Evolutionary conservation across 164 flowering plant species (phyloP), one percentile per base, ranked within the genome.

Genomic region (Echeveria elegans): DNA sequence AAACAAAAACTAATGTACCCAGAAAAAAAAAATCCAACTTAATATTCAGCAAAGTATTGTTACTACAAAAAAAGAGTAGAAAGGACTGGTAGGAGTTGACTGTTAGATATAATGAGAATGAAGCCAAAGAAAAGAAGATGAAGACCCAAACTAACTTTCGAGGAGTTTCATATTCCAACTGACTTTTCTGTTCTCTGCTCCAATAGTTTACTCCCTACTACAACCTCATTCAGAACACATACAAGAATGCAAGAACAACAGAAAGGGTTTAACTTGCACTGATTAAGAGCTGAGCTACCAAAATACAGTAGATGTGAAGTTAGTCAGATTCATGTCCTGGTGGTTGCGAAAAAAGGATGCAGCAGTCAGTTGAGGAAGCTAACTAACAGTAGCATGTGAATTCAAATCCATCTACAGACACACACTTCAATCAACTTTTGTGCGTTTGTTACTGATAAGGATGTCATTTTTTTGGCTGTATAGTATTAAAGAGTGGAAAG

Each of bases 51-150:
- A n/a, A n/a, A n/a, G n/a, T n/a, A n/a, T n/a, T n/a, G n/a, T n/a
- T n/a, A n/a, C n/a, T n/a, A n/a, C n/a, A n/a, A n/a, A 2, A 12
- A 26, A 29, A 53, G 31, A 56, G 31, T 9, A 24, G 59, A 52
- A 52, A 23, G 18, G 61, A 28, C 86, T 74, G 81, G 82, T 83
- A 82, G 87, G 85, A 77, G 90, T 86, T 88, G 97, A 90, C 88
- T 71, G 92, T 85, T 86, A 87, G 97, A 83, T 86, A 78, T 56
- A 56, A 56, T 56, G 61, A 56, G 31, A 56, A 56, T 56, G 31
- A 28, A 26, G 60, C 60, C 60, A 53, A 53, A 53, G 60, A 53
- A 26, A 53, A 53, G 31, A 53, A 50, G 58, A 52, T 52, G 61
- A 28, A 56, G 31, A 56, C 61, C 18, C 31, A 26, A 56, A 56